Conservation (phyloP, 257 asterid genomes). For the Solanum corneliomulleri region DNA sequence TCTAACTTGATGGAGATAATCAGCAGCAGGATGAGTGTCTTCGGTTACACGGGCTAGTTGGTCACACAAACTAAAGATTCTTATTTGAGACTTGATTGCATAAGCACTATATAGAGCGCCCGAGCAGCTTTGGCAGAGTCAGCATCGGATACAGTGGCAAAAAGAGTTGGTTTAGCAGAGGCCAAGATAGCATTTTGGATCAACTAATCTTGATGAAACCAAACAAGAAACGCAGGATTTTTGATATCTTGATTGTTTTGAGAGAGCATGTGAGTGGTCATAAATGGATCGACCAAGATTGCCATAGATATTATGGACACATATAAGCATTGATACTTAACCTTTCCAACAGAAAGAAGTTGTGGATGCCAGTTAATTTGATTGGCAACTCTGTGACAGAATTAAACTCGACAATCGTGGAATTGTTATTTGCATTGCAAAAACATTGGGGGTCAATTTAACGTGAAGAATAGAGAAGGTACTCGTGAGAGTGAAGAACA, state of each 20-base stretch:
- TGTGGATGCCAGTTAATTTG: neutral
- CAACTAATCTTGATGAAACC: neutral
- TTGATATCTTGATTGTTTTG: neutral
- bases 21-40: neutral
- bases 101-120: neutral
- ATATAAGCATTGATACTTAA: neutral
- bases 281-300: neutral
- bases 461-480: too few species aligned
- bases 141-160: neutral
- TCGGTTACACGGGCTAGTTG: neutral
- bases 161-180: neutral
- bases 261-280: neutral
- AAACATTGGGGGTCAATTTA: too few species aligned
- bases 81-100: neutral
- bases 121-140: neutral
- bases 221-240: neutral
- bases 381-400: neutral
- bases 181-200: neutral
- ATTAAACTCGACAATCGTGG: too few species aligned
- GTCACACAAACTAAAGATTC: neutral
- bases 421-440: too few species aligned
- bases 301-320: neutral
- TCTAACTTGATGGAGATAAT: neutral
- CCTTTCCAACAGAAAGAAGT: neutral
- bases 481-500: neutral